A percentile compares a stretch with the other conserved stretches of the same genome.
phyloP scores from a whole-genome alignment of 2,329 filamentous ascomycete species.

The Hypoxylon sp. region DNA sequence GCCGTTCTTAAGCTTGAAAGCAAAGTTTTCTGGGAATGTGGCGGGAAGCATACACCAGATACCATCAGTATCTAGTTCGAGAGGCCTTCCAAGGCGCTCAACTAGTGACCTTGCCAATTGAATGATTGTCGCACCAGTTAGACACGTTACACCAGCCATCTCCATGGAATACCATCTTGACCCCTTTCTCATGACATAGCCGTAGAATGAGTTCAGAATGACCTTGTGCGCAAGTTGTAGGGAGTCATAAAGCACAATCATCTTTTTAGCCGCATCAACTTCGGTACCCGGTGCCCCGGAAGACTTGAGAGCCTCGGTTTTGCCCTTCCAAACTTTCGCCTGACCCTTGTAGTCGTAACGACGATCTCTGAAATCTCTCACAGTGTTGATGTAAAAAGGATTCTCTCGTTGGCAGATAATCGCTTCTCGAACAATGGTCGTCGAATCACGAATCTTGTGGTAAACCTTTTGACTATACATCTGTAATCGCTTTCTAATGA shows the following conservation, averaged over 20 bases:
- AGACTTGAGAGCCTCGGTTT: constrained; percentile 87
- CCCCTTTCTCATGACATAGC: constrained; percentile 99
- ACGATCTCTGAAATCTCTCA: constrained; percentile 95
- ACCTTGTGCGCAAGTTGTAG: constrained; percentile 98
- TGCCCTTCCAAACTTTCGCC: constrained; percentile 98
- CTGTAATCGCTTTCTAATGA: constrained; percentile 89
- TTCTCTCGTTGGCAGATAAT: constrained; percentile 99
- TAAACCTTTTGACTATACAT: constrained; percentile 99
- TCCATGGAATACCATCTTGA: constrained; percentile 99
- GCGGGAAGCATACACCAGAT: constrained; percentile 99
- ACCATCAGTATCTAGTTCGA: constrained; percentile 97
- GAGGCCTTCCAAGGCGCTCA: constrained; percentile 89
- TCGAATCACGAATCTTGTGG: constrained; percentile 97
- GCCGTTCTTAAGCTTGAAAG: constrained; percentile 93
- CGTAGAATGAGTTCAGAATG: constrained; percentile 99
- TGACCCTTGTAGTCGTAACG: constrained; percentile 99
- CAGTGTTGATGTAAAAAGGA: constrained; percentile 97
- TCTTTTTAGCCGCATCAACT: constrained; percentile 96
- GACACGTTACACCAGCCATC: constrained; percentile 98
- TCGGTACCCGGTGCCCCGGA: constrained; percentile 82
- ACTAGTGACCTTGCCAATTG: constrained; percentile 95
- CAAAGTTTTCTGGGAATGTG: constrained; percentile 96
- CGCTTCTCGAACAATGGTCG: constrained; percentile 91
- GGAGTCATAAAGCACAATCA: constrained; percentile 97
- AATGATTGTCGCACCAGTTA: constrained; percentile 96